Percentiles rank a stretch among this genome's conserved stretches.
Evolutionary conservation across 805 yeast species (phyloP).

Genomic region (Candida nemodendra): DNA sequence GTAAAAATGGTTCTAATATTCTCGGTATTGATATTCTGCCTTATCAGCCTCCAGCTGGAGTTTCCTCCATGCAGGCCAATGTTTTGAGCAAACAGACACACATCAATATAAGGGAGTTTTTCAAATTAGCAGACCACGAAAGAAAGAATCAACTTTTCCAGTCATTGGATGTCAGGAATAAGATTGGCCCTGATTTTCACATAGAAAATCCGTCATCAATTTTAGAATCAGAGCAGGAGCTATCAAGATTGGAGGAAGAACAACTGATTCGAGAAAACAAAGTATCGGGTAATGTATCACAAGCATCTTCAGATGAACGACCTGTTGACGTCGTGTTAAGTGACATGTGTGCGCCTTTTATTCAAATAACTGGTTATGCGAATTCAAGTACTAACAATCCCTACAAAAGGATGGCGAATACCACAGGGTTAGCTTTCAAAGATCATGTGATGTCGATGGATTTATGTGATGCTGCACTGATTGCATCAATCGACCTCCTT

Average conservation of each 20-base stretch:
- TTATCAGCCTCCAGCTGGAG: constrained; percentile 77
- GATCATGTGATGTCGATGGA: constrained; percentile 90
- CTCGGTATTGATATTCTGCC: constrained; percentile 84
- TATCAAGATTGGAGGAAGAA: constrained; percentile 8
- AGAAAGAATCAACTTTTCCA: constrained; percentile 17
- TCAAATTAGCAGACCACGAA: constrained; percentile 35
- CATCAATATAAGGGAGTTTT: constrained; percentile 48
- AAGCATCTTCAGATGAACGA: constrained; percentile 27
- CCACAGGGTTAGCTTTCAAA: constrained; percentile 74
- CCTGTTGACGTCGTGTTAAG: constrained; percentile 70
- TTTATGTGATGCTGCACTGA: constrained; percentile 85
- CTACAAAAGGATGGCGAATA: constrained; percentile 88
- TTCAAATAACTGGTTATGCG: constrained; percentile 51
- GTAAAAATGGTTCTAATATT: constrained; percentile 51
- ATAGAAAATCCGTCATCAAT: constrained; percentile 17
- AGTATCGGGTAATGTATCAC: constrained; percentile 2
- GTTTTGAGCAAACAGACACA: constrained; percentile 71
- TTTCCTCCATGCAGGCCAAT: constrained; percentile 81
- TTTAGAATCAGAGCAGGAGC: constrained; percentile 18
- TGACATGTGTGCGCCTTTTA: constrained; percentile 78
- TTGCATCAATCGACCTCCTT: constrained; percentile 69
- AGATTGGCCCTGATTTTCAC: constrained; percentile 6
- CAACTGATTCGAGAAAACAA: neutral
- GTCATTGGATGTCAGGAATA: constrained; percentile 18
- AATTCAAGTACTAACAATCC: constrained; percentile 73